These are phyloP conservation scores for Trifolium dubium DNA, from an alignment of 306 rosid species.

Conservation along the genomic window DNA sequence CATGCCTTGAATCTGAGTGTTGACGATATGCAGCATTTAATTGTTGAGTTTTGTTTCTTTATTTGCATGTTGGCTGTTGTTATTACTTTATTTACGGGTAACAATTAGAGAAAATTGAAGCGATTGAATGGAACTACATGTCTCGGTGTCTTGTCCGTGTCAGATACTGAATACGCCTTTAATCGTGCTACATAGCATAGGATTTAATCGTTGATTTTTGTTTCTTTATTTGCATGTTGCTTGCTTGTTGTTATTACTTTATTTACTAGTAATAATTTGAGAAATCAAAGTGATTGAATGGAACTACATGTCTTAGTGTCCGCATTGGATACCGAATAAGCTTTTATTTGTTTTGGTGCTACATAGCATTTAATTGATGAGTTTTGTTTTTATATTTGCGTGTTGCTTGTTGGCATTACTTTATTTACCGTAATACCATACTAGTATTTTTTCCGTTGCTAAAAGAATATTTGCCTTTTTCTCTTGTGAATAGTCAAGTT, in stretches of 20 bases:
- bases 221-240: slow-evolving; percentile 26
- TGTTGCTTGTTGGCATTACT: slow-evolving; percentile 30
- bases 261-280: not conserved
- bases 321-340: not conserved
- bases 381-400: slow-evolving; percentile 29
- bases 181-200: not conserved
- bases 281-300: not conserved
- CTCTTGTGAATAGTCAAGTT: slow-evolving; percentile 30
- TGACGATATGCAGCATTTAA: not conserved
- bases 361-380: slow-evolving; percentile 17
- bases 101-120: not conserved
- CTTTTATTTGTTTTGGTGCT: not conserved
- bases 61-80: slow-evolving; percentile 27
- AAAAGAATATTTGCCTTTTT: slow-evolving; percentile 26
- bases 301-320: not conserved
- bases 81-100: slow-evolving; percentile 6
- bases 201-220: slow-evolving; percentile 27
- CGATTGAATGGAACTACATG: not conserved
- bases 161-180: not conserved
- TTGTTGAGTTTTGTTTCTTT: slow-evolving; percentile 36
- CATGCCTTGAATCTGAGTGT: not conserved
- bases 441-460: slow-evolving; percentile 18
- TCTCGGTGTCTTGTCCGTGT: not conserved
- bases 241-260: slow-evolving; percentile 25
- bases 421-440: not conserved